Conservation (phyloP, 2,329 filamentous ascomycete genomes). For the Lojkania enalia region DNA sequence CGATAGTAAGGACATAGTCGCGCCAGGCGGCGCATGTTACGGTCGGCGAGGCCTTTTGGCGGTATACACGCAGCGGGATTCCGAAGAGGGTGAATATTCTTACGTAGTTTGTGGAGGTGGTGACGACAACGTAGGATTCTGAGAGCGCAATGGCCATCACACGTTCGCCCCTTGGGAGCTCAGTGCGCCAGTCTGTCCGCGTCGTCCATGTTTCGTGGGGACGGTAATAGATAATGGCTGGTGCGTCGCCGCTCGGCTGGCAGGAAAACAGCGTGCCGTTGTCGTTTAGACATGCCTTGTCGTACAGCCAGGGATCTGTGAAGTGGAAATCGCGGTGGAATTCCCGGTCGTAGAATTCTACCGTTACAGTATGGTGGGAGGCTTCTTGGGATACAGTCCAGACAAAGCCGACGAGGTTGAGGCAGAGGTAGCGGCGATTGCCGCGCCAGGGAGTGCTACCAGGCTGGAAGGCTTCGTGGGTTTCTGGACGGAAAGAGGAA, state of each 20-base stretch:
- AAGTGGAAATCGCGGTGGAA: slow-evolving; percentile 95
- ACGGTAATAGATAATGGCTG: slow-evolving; percentile 89
- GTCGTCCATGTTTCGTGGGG: slow-evolving; percentile 97
- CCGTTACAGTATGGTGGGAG: slow-evolving; percentile 83
- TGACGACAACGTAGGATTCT: slow-evolving; percentile 87
- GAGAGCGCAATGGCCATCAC: slow-evolving; percentile 88
- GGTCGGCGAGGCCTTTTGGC: slow-evolving; percentile 86
- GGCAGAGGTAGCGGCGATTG: slow-evolving; percentile 87
- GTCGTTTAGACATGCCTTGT: slow-evolving; percentile 89
- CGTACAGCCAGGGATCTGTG: slow-evolving; percentile 92
- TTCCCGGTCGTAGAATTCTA: slow-evolving; percentile 96
- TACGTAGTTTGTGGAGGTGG: slow-evolving; percentile 84
- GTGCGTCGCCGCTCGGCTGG: slow-evolving; percentile 62
- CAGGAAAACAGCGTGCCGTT: slow-evolving; percentile 85
- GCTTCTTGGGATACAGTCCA: slow-evolving; percentile 97
- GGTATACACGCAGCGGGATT: slow-evolving; percentile 83
- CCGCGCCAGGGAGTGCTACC: slow-evolving; percentile 96
- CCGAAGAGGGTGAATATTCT: slow-evolving; percentile 93
- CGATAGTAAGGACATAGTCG: slow-evolving; percentile 95
- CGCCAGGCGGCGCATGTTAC: slow-evolving; percentile 93
- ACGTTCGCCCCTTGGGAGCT: slow-evolving; percentile 83
- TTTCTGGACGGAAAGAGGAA: slow-evolving; percentile 61
- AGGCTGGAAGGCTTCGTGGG: slow-evolving; percentile 87
- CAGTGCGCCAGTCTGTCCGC: slow-evolving; percentile 84
- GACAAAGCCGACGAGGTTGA: slow-evolving; percentile 91